A percentile compares a stretch with the other conserved stretches of the same genome.
These are phyloP conservation scores for Geotrichum ghanense DNA, from an alignment of 805 yeast genomes.

Conservation along the genomic window DNA sequence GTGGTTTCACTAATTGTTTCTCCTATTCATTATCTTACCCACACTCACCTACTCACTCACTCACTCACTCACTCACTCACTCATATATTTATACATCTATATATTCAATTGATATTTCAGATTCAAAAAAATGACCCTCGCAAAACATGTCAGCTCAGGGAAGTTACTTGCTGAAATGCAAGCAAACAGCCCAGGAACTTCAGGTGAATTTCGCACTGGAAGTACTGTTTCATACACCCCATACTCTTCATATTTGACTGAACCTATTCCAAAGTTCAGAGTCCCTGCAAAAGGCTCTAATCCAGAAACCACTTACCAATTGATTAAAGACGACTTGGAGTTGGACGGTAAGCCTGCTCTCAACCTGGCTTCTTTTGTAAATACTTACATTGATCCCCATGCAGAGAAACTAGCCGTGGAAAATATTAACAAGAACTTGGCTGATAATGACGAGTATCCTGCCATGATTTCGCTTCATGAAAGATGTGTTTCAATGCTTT, in stretches of 20 bases:
- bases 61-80: too few species aligned
- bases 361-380: constrained; percentile 83
- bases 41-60: too few species aligned
- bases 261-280: constrained; percentile 39
- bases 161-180: constrained; percentile 15
- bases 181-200: neutral
- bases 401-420: constrained; percentile 47
- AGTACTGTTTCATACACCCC: neutral
- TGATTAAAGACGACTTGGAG: constrained; percentile 61
- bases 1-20: too few species aligned
- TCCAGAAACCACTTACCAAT: constrained; percentile 42
- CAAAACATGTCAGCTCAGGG: constrained; percentile 13
- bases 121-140: neutral
- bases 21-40: too few species aligned
- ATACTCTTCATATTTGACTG: constrained; percentile 6
- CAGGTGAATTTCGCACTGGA: neutral
- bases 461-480: constrained; percentile 67
- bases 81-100: too few species aligned
- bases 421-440: constrained; percentile 76
- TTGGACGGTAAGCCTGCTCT: constrained; percentile 78
- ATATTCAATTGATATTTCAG: too few species aligned
- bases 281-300: constrained; percentile 49
- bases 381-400: constrained; percentile 50
- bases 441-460: constrained; percentile 92
- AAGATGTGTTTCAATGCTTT: constrained; percentile 71